Evolutionary conservation across 2,329 filamentous ascomycete species (phyloP).

Genomic region (Thermothelomyces thermophilus): DNA sequence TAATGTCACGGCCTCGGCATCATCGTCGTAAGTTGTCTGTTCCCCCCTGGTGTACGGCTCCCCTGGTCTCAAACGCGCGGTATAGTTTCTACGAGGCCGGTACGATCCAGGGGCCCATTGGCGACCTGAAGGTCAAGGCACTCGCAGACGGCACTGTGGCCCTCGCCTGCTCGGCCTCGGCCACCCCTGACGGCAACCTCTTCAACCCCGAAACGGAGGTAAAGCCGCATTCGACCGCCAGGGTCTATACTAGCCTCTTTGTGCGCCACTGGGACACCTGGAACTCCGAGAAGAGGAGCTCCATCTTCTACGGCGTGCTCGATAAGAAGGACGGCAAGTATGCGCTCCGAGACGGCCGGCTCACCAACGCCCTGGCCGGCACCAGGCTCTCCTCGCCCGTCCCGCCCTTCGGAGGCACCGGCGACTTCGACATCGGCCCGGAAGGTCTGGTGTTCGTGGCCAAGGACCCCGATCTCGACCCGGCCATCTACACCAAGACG

Average conservation of each 20-base stretch:
- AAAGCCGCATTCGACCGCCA: slow-evolving; percentile 56
- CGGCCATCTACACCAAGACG: slow-evolving; percentile 70
- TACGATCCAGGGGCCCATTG: slow-evolving; percentile 46
- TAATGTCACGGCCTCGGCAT: slow-evolving; percentile 30
- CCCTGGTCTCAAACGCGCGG: not conserved
- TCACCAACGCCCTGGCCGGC: slow-evolving; percentile 59
- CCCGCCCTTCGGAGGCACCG: slow-evolving; percentile 68
- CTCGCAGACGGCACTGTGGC: slow-evolving; percentile 45
- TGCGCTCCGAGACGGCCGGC: slow-evolving; percentile 34
- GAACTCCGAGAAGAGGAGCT: slow-evolving; percentile 59
- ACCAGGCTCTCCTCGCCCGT: slow-evolving; percentile 60
- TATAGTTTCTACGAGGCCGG: slow-evolving; percentile 40
- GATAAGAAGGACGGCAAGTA: slow-evolving; percentile 37
- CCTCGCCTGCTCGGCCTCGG: slow-evolving; percentile 55
- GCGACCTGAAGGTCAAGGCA: slow-evolving; percentile 53
- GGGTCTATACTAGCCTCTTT: slow-evolving; percentile 67
- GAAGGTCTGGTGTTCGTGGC: slow-evolving; percentile 65
- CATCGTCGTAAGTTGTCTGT: slow-evolving; percentile 32
- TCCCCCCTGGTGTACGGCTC: not conserved
- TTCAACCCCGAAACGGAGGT: slow-evolving; percentile 58
- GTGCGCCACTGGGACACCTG: slow-evolving; percentile 82
- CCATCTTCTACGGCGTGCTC: slow-evolving; percentile 66
- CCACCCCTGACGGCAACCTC: slow-evolving; percentile 61
- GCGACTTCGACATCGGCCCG: slow-evolving; percentile 70
- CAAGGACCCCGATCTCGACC: slow-evolving; percentile 65